Conservation (phyloP, 108 stramenopile species). For the Nannochloropsis gaditana region DNA sequence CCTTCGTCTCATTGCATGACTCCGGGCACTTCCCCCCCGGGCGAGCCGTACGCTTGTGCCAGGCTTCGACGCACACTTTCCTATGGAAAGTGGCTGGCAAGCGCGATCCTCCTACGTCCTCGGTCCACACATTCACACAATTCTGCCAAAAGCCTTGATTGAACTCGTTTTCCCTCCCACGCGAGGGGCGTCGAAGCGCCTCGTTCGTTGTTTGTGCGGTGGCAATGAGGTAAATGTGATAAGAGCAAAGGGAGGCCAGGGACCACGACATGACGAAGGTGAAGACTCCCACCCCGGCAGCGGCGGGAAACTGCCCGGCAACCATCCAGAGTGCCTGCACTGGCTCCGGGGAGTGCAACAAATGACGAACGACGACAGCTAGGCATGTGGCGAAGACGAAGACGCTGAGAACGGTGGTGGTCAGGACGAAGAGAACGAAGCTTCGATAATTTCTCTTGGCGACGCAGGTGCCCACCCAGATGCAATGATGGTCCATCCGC, state of each 20-base stretch:
- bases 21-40: too few species aligned
- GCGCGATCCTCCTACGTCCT: background rate
- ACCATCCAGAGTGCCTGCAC: background rate
- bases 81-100: background rate
- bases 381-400: background rate
- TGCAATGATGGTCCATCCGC: constrained; percentile 63
- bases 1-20: background rate
- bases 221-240: constrained; percentile 28
- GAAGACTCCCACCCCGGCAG: constrained; percentile 15
- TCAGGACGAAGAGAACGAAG: constrained; percentile 52
- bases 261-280: background rate
- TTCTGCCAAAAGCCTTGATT: background rate
- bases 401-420: background rate
- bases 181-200: background rate
- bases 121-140: background rate
- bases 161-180: background rate
- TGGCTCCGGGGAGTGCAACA: background rate
- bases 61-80: background rate
- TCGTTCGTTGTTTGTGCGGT: constrained; percentile 41
- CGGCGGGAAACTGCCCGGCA: background rate
- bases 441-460: constrained; percentile 55
- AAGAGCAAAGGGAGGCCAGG: constrained; percentile 22
- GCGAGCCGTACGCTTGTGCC: too few species aligned
- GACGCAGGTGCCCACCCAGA: constrained; percentile 59
- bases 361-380: background rate